Evolutionary conservation across 1,139 yeast genomes (phyloP).

Genomic region (Candida sp.): DNA sequence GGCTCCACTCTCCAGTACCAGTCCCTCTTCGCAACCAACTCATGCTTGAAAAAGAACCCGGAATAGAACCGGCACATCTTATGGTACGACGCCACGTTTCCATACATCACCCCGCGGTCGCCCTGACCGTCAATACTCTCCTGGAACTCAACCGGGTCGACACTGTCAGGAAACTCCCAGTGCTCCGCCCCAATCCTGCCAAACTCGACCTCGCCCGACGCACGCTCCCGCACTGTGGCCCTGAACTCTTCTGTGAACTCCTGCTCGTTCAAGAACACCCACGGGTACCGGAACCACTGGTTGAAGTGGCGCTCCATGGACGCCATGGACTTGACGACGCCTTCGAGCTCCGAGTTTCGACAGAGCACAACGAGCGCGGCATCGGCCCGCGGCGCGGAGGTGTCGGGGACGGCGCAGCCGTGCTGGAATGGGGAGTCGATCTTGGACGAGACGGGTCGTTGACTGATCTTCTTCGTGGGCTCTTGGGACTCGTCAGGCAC

Average conservation of each 20-base stretch:
- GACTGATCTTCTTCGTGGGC: constrained; percentile 15
- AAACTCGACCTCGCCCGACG: constrained; percentile 66
- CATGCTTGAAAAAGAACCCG: constrained; percentile 80
- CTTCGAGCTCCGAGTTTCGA: constrained; percentile 72
- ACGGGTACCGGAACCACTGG: constrained; percentile 90
- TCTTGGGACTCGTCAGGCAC: not conserved
- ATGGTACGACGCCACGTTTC: constrained; percentile 77
- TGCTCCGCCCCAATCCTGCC: constrained; percentile 66
- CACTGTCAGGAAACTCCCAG: constrained; percentile 60
- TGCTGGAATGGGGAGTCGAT: constrained; percentile 49
- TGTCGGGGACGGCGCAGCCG: constrained; percentile 55
- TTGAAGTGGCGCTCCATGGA: constrained; percentile 87
- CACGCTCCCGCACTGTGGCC: constrained; percentile 46
- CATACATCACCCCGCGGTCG: constrained; percentile 81
- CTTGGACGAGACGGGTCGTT: constrained; percentile 28
- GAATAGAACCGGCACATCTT: constrained; percentile 74
- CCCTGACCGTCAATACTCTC: constrained; percentile 75
- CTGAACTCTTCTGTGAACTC: constrained; percentile 71
- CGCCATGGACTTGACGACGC: constrained; percentile 68
- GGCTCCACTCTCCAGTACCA: constrained; percentile 99
- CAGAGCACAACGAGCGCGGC: constrained; percentile 89
- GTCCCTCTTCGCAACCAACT: constrained; percentile 64
- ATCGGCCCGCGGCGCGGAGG: constrained; percentile 49
- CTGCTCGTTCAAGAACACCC: constrained; percentile 84
- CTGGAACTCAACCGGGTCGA: constrained; percentile 37